These are phyloP conservation scores for Penicillium angulare DNA, from an alignment of 495 filamentous ascomycete genomes.

Conservation along the genomic window DNA sequence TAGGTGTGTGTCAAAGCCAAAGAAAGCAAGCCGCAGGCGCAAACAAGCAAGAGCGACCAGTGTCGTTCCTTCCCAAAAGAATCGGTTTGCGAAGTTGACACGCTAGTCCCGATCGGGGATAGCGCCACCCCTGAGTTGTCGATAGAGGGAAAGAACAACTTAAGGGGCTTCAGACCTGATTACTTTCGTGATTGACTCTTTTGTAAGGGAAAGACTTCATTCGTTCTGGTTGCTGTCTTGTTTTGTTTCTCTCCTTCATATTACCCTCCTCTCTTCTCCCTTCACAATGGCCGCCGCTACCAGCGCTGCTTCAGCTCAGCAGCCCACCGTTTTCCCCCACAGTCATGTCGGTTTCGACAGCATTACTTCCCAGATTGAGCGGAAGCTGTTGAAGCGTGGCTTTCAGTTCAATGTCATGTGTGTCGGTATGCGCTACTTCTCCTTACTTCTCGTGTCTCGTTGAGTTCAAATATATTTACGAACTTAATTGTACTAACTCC, in stretches of 20 bases:
- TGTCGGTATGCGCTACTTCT: conserved; percentile 72
- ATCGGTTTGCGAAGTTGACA: conserved; percentile 18
- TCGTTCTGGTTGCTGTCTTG: conserved; percentile 1
- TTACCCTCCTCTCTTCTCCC: background rate
- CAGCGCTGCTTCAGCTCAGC: conserved; percentile 44
- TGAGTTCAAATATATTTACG: too few relatives aligned
- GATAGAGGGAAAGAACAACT: conserved; percentile 34
- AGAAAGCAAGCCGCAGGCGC: background rate
- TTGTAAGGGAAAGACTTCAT: background rate
- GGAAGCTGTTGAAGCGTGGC: conserved; percentile 98
- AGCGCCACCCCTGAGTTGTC: conserved; percentile 41
- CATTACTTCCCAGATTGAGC: conserved; percentile 96
- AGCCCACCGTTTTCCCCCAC: conserved; percentile 75
- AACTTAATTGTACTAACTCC: conserved; percentile 11
- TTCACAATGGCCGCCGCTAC: conserved; percentile 54
- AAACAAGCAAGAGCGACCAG: background rate
- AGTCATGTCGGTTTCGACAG: conserved; percentile 99
- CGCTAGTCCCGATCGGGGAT: conserved; percentile 35
- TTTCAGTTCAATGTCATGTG: conserved; percentile 99
- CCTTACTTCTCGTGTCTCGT: too few relatives aligned
- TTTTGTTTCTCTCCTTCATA: conserved; percentile 5
- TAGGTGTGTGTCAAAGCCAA: too few relatives aligned
- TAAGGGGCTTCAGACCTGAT: conserved; percentile 32
- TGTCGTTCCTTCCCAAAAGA: conserved; percentile 3
- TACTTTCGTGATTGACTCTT: background rate